Conservation (phyloP, 2,329 filamentous ascomycete species). For the Eutypa lata region DNA sequence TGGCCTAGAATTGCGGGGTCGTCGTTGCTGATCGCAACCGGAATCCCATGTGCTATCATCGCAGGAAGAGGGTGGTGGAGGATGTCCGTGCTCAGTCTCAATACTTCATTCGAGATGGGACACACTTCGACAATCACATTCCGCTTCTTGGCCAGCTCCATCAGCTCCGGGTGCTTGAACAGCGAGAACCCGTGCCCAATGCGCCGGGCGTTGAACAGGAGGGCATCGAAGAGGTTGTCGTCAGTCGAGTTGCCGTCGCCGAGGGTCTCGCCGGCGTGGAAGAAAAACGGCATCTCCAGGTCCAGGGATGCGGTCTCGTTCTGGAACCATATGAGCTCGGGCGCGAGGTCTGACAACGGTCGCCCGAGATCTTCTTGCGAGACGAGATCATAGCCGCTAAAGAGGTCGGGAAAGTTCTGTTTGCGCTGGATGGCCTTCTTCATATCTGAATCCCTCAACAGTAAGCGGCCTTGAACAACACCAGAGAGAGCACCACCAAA, state of each 20-base stretch:
- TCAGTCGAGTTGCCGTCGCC: slow-evolving; percentile 60
- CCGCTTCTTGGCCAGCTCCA: slow-evolving; percentile 64
- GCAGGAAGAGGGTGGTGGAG: slow-evolving; percentile 62
- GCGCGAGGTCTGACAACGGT: slow-evolving; percentile 57
- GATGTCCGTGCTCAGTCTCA: slow-evolving; percentile 59
- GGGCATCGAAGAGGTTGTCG: slow-evolving; percentile 65
- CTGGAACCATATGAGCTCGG: slow-evolving; percentile 65
- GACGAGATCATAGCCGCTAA: slow-evolving; percentile 60
- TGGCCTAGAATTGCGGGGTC: slow-evolving; percentile 64
- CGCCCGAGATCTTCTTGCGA: slow-evolving; percentile 63
- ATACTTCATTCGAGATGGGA: slow-evolving; percentile 63
- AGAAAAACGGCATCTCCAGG: slow-evolving; percentile 63
- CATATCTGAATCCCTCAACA: slow-evolving; percentile 1
- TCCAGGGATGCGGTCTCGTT: slow-evolving; percentile 56
- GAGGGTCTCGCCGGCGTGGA: slow-evolving; percentile 66
- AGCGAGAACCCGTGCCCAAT: slow-evolving; percentile 67
- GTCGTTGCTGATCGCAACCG: slow-evolving; percentile 63
- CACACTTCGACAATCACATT: slow-evolving; percentile 65
- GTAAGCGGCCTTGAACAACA: too few relatives aligned
- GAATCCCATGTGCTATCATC: slow-evolving; percentile 60
- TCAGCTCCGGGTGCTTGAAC: slow-evolving; percentile 65
- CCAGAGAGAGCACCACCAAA: too few relatives aligned
- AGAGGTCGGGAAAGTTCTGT: slow-evolving; percentile 9
- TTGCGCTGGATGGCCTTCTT: slow-evolving; percentile 10
- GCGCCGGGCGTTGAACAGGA: slow-evolving; percentile 61